Conservation (phyloP, 1,139 yeast genomes). For the Arxiozyma bovina region DNA sequence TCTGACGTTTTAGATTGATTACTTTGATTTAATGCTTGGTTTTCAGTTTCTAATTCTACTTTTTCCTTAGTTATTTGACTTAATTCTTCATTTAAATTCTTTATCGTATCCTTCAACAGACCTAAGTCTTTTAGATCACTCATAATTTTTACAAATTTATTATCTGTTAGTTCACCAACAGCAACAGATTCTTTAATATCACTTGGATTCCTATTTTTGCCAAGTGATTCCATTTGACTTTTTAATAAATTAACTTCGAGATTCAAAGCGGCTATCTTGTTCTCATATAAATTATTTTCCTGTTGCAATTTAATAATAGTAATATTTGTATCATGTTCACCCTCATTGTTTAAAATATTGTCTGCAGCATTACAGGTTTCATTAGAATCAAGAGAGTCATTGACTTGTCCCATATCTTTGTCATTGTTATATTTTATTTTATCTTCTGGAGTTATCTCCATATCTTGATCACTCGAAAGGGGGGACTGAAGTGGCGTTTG, state of each 20-base stretch:
- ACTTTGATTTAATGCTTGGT: background rate
- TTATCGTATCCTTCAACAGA: slow-evolving; percentile 34
- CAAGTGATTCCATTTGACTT: background rate
- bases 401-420: background rate
- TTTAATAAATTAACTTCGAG: background rate
- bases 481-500: background rate
- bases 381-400: background rate
- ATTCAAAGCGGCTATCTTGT: background rate
- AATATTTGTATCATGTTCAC: background rate
- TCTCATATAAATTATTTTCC: slow-evolving; percentile 2
- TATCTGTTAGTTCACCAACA: background rate
- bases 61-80: background rate
- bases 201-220: background rate
- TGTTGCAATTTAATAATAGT: background rate
- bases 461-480: background rate
- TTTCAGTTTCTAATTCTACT: background rate
- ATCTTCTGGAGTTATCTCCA: background rate
- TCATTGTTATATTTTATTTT: too few relatives aligned
- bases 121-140: slow-evolving; percentile 18
- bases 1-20: background rate
- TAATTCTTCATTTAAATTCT: slow-evolving; percentile 29
- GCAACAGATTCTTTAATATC: background rate
- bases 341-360: background rate
- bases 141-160: background rate
- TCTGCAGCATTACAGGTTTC: slow-evolving; percentile 17